Evolutionary conservation across 306 rosid species (phyloP), one percentile per base, ranked within the genome.

Genomic region (Inga leiocalycina): DNA sequence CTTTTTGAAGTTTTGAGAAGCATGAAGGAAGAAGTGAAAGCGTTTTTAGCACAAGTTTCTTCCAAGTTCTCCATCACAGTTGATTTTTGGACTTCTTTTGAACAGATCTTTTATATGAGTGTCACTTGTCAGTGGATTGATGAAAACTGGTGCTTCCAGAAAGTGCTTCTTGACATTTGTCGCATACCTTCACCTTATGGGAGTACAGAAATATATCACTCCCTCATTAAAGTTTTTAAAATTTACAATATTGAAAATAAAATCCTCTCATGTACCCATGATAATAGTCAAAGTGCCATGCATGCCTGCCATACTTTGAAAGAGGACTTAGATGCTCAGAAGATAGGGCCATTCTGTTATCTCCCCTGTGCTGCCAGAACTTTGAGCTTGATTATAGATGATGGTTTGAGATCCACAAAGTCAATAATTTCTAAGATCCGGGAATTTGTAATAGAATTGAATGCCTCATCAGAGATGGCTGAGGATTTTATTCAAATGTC

Each of bases 81-180:
- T 61, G 98, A 97, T 86, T 94, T 97, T 80, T 97, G 99, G 99
- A 89, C 90, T 79, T 94, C 99, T 48, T 94, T 88, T 54, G 99
- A 97, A 71, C 92, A 93, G 76, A 88, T 90, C 20, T 86, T 77
- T 88, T 92, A 90, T 51, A 94, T 92, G 99, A 94, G 99, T 64
- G 91, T 97, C 77, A 90, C 97, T 1, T 90, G 97, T 78, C 99
- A 92, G 61, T 97, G 98, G 99, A 92, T 97, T 39, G 95, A 92
- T 24, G 98, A 94, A 80, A 90, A 80, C 84, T 97, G 99, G 99
- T 85, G 92, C 84, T 94, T 90, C 85, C 95, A 91, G 59, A 97
- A 92, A 85, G 83, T 88, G 86, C 93, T 97, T 84, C 97, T 97
- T 46, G 99, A 94, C 79, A 89, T 97, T 76, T 89, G 93, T 79